Conservation (phyloP, 805 yeast species). For the Dipodascopsis uninucleata region DNA sequence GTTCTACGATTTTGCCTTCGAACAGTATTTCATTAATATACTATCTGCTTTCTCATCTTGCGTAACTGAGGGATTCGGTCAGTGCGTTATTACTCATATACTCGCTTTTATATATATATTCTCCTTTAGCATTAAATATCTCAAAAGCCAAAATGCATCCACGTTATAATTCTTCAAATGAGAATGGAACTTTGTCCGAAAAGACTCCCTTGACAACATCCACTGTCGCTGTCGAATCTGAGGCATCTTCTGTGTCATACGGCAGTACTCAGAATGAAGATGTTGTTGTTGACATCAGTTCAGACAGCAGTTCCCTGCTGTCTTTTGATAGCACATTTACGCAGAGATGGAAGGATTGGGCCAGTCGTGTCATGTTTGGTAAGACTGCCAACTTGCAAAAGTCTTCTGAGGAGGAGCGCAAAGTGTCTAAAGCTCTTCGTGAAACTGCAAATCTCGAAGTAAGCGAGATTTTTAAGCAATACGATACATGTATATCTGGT, state of each 20-base stretch:
- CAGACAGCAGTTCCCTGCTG: constrained; percentile 12
- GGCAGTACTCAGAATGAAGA: constrained; percentile 9
- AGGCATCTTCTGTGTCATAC: background rate
- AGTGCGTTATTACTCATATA: too few relatives aligned
- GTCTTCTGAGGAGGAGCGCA: constrained; percentile 25
- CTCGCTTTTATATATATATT: too few relatives aligned
- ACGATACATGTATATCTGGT: constrained; percentile 19
- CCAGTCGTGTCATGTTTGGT: constrained; percentile 20
- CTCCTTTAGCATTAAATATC: too few relatives aligned
- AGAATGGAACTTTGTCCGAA: too few relatives aligned
- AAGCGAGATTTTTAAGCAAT: constrained; percentile 18
- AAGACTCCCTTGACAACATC: background rate
- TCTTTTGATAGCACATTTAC: constrained; percentile 5
- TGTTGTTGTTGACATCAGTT: constrained; percentile 19
- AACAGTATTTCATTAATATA: too few relatives aligned
- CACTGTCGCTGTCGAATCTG: background rate
- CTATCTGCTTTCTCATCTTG: too few relatives aligned
- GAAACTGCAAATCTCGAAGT: constrained; percentile 17
- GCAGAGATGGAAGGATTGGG: constrained; percentile 18
- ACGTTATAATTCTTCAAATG: too few relatives aligned
- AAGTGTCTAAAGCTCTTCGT: constrained; percentile 17
- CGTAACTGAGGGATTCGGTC: too few relatives aligned
- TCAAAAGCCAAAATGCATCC: too few relatives aligned
- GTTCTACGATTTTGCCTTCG: too few relatives aligned
- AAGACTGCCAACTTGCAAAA: constrained; percentile 24